Evolutionary conservation across 2,329 filamentous ascomycete species (phyloP).

Genomic region (Pseudogymnoascus sp.): DNA sequence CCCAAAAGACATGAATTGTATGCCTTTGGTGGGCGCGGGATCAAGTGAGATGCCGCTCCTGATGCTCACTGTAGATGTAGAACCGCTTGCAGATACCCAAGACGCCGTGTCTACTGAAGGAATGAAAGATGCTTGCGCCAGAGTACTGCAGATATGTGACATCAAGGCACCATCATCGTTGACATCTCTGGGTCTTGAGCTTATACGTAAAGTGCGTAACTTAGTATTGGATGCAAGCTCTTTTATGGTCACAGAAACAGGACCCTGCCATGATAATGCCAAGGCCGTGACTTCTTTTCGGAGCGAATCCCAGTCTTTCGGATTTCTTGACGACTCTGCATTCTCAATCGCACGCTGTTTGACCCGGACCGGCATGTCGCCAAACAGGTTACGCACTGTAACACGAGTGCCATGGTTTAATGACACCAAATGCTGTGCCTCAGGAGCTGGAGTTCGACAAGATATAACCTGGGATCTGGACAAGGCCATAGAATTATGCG

Average conservation of each 20-base stretch:
- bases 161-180: not conserved
- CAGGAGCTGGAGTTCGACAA: slow-evolving; percentile 52
- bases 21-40: slow-evolving; percentile 60
- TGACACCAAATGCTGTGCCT: slow-evolving; percentile 46
- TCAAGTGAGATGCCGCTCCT: slow-evolving; percentile 61
- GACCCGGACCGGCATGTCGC: slow-evolving; percentile 80
- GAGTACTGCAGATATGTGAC: slow-evolving; percentile 37
- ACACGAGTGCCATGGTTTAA: slow-evolving; percentile 66
- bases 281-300: slow-evolving; percentile 45
- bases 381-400: slow-evolving; percentile 72
- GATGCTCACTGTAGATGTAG: slow-evolving; percentile 51
- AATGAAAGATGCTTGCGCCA: slow-evolving; percentile 58
- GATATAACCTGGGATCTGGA: slow-evolving; percentile 60
- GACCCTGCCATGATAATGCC: slow-evolving; percentile 58
- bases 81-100: slow-evolving; percentile 67
- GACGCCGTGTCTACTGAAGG: slow-evolving; percentile 40
- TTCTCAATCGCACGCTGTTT: slow-evolving; percentile 60
- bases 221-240: slow-evolving; percentile 32
- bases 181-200: not conserved
- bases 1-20: slow-evolving; percentile 77
- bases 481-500: slow-evolving; percentile 56
- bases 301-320: slow-evolving; percentile 52
- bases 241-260: slow-evolving; percentile 48
- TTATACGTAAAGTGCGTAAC: slow-evolving; percentile 22
- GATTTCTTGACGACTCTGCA: slow-evolving; percentile 38